Conservation (phyloP, 257 asterid species). For the Anisodus acutangulus region DNA sequence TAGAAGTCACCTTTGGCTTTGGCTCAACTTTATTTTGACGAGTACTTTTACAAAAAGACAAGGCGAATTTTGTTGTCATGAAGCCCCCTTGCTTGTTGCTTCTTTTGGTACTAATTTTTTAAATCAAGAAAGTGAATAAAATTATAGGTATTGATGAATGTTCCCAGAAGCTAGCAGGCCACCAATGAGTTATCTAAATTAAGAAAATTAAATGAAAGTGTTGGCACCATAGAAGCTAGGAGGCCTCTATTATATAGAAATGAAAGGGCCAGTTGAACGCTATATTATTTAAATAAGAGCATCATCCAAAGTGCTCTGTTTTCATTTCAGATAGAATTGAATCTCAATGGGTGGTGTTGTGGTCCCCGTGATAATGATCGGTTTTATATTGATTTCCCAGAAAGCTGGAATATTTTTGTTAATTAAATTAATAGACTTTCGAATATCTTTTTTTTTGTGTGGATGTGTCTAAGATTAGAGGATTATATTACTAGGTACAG, state of each 20-base stretch:
- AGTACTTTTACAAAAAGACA: slow-evolving; percentile 60
- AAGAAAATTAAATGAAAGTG: background rate
- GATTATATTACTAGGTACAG: background rate
- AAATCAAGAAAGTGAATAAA: background rate
- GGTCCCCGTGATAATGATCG: background rate
- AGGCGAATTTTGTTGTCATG: slow-evolving; percentile 58
- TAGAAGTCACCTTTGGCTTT: slow-evolving; percentile 32
- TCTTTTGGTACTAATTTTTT: background rate
- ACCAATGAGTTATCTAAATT: background rate
- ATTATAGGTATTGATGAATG: background rate
- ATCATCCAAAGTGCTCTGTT: background rate
- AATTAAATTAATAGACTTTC: background rate
- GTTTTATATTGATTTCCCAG: too few species aligned
- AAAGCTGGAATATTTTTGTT: background rate
- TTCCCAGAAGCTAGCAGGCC: background rate
- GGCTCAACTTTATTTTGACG: slow-evolving; percentile 40
- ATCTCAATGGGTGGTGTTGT: slow-evolving; percentile 30
- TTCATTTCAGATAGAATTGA: slow-evolving; percentile 35
- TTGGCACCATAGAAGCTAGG: background rate
- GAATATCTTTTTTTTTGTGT: background rate
- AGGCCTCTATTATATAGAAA: background rate
- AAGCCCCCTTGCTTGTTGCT: slow-evolving; percentile 48
- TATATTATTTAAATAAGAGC: slow-evolving; percentile 20
- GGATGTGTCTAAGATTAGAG: background rate
- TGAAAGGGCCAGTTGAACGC: background rate